Evolutionary conservation across 257 asterid species (phyloP), one percentile per base, ranked within the genome.

Genomic region (Echites panduratus): DNA sequence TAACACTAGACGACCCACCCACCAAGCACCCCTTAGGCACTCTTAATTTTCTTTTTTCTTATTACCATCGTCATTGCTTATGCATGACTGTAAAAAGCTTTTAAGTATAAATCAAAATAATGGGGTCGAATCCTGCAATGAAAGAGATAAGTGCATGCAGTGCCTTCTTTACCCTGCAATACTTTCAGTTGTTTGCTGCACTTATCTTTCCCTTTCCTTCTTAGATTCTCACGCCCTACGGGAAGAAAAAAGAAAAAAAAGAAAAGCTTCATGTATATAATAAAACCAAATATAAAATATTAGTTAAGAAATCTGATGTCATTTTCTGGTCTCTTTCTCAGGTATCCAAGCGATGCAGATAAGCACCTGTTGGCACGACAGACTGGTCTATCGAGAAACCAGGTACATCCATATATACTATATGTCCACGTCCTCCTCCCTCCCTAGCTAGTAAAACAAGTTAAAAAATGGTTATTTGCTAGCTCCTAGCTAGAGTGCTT

Each of bases 281-380:
- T n/a, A 32, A 32, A 32, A 32, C 2, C 38, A 32, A 0, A 47
- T 9, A 47, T 74, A 71, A 72, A 80, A 32, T 32, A 32, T 84
- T 73, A 47, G 87, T 86, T 67, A 81, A 76, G 44, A 12, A 49
- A 59, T 65, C 72, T 81, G 85, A 82, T 83, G 91, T 93, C 87
- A 58, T 81, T 86, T 80, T 86, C 85, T 79, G 77, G 87, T 86
- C 85, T 82, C 72, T 85, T 84, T 87, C 89, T 87, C 97, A 95
- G 99, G 96, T 95, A 95, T 76, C 99, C 99, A 82, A 92, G 98
- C 85, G 99, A 95, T 81, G 99, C 99, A 66, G 98, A 95, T 92
- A 95, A 95, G 86, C 98, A 90, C 80, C 96, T 95, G 78, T 82
- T 95, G 85, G 94, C 99, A 69, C 81, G 99, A 81, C 98, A 95